Evolutionary conservation across 257 asterid species (phyloP).

Genomic region (Penstemon davidsonii): DNA sequence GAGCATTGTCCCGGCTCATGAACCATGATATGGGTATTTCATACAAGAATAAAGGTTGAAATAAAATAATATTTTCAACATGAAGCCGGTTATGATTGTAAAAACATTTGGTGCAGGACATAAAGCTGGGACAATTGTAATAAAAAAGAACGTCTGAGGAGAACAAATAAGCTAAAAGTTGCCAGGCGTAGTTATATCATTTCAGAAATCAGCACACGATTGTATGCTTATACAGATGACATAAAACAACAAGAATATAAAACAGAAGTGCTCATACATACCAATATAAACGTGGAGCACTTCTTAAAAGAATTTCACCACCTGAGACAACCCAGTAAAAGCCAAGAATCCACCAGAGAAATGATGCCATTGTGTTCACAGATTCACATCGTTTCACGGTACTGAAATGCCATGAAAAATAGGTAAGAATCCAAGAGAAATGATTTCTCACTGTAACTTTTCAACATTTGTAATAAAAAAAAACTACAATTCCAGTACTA

Average conservation of each 20-base stretch:
- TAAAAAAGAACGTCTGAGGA: not conserved
- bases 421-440: constrained; percentile 20
- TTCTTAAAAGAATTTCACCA: constrained; percentile 60
- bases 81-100: not conserved
- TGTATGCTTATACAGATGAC: not conserved
- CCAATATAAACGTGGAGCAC: constrained; percentile 92
- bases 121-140: constrained; percentile 4
- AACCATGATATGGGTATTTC: not conserved
- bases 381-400: constrained; percentile 80
- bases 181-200: constrained; percentile 2
- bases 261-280: constrained; percentile 34
- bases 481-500: not conserved
- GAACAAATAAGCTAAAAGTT: constrained; percentile 10
- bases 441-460: constrained; percentile 6
- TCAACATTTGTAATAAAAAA: constrained; percentile 9
- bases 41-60: constrained; percentile 5
- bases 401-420: constrained; percentile 41
- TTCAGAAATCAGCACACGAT: constrained; percentile 1
- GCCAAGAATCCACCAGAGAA: constrained; percentile 93
- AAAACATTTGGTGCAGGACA: not conserved
- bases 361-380: constrained; percentile 80
- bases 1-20: not conserved
- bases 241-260: constrained; percentile 2
- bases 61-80: constrained; percentile 3
- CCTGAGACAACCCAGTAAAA: constrained; percentile 96